phyloP scores from a whole-genome alignment of 2,329 filamentous ascomycete genomes.

The Emergomyces africanus region DNA sequence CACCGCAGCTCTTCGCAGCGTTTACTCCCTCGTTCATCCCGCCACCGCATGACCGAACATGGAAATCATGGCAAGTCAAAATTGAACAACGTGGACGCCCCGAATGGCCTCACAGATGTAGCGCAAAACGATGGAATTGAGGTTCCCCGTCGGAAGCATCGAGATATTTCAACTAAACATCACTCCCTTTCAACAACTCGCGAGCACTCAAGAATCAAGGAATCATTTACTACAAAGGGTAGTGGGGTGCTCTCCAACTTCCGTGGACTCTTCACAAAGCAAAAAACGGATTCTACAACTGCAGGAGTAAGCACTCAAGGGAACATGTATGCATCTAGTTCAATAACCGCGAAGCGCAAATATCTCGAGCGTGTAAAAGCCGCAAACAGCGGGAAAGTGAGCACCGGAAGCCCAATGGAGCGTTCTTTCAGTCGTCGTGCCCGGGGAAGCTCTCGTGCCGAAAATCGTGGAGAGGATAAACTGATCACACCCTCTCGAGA shows the following conservation, averaged over 20 bases:
- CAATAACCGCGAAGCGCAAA: slow-evolving; percentile 1
- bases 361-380: background rate
- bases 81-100: background rate
- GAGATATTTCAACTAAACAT: background rate
- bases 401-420: background rate
- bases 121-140: background rate
- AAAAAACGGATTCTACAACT: slow-evolving; percentile 6
- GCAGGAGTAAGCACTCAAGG: background rate
- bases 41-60: slow-evolving; percentile 1
- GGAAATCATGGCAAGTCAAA: slow-evolving; percentile 5
- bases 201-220: slow-evolving; percentile 2
- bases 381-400: background rate
- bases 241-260: slow-evolving; percentile 12
- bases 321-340: background rate
- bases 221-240: slow-evolving; percentile 2
- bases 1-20: slow-evolving; percentile 1
- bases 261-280: slow-evolving; percentile 11
- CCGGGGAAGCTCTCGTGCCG: background rate
- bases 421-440: background rate
- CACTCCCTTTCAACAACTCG: background rate
- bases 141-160: background rate
- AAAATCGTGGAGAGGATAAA: background rate
- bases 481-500: background rate
- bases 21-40: slow-evolving; percentile 3
- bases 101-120: background rate